Base-by-base conservation (phyloP, 306 rosid species). In the Alnus rubra region DNA sequence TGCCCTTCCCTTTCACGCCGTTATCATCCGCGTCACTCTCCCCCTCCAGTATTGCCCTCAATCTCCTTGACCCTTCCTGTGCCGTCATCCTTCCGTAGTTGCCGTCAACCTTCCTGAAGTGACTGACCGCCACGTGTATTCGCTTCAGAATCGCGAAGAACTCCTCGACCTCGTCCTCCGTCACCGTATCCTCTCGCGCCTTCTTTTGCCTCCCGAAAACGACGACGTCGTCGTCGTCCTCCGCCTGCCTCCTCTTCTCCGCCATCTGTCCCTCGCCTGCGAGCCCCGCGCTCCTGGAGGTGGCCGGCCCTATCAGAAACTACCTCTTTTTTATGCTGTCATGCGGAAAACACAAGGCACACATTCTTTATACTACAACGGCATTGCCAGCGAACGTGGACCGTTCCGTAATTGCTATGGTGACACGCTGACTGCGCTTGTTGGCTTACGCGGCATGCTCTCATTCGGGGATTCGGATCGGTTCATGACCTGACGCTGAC, bases 161-260 rank as follows among this genome's bases (percentile, higher is more conserved):
- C 80, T 88, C 88, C 60, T 88, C 89, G 12, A 86, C 85, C 78
- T 83, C 91, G 6, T 84, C 85, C 35, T 88, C 88, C 5, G 71
- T 72, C 35, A 65, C 88, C 7, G 55, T 53, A 52, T 19, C 50
- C 30, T 80, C 76, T 4, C 84, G 71, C 18, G 28, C 80, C 70
- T 71, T 84, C 71, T 79, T 86, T 28, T 23, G 82, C 42, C 30
- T 74, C 49, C 19, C 47, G 0, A 45, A 35, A 48, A 74, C 62
- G 77, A 2, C 70, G 75, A 13, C 72, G 39, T 11, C 5, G 54
- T 30, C 59, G 1, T 4, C 69, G 4, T 3, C 44, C n/a, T 42
- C 53, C 9, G 16, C 37, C 45, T 10, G 71, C 78, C 67, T 82
- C 62, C 81, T 52, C 79, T 86, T 84, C 65, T 75, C 81, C 53